Evolutionary conservation across 495 filamentous ascomycete genomes (phyloP).

Genomic region (Talaromyces thailandensis): DNA sequence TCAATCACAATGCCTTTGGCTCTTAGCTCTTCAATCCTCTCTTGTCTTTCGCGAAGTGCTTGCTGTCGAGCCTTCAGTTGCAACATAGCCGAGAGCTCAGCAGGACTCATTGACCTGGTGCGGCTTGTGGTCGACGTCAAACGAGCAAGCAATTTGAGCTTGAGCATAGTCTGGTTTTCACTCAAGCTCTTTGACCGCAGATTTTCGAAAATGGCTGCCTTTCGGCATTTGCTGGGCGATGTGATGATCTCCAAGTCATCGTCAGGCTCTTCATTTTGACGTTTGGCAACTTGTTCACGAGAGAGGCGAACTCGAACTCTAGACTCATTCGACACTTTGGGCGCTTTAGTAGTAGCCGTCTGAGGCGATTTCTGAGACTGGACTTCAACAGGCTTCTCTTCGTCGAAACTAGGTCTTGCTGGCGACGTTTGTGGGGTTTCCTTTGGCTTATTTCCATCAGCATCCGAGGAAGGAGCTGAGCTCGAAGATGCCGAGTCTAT

Average conservation of each 20-base stretch:
- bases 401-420: slow-evolving; percentile 14
- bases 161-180: slow-evolving; percentile 57
- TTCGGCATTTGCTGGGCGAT: slow-evolving; percentile 29
- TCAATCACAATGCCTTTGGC: slow-evolving; percentile 75
- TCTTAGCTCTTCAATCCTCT: slow-evolving; percentile 65
- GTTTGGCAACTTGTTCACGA: slow-evolving; percentile 26
- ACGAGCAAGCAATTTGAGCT: slow-evolving; percentile 65
- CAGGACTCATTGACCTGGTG: slow-evolving; percentile 50
- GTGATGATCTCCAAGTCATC: slow-evolving; percentile 57
- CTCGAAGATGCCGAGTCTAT: slow-evolving; percentile 25
- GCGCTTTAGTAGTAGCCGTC: slow-evolving; percentile 12
- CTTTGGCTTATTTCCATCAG: slow-evolving; percentile 29
- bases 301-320: slow-evolving; percentile 33
- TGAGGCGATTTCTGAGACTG: neutral
- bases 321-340: slow-evolving; percentile 17
- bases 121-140: slow-evolving; percentile 53
- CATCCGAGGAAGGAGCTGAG: slow-evolving; percentile 40
- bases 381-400: neutral
- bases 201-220: slow-evolving; percentile 58
- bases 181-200: slow-evolving; percentile 46
- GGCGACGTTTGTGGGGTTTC: slow-evolving; percentile 46
- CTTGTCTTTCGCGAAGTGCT: slow-evolving; percentile 67
- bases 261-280: slow-evolving; percentile 49
- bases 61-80: slow-evolving; percentile 67
- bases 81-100: slow-evolving; percentile 60